Base-by-base conservation (phyloP, 2,329 filamentous ascomycete species). In the Cladosporium sphaerospermum region DNA sequence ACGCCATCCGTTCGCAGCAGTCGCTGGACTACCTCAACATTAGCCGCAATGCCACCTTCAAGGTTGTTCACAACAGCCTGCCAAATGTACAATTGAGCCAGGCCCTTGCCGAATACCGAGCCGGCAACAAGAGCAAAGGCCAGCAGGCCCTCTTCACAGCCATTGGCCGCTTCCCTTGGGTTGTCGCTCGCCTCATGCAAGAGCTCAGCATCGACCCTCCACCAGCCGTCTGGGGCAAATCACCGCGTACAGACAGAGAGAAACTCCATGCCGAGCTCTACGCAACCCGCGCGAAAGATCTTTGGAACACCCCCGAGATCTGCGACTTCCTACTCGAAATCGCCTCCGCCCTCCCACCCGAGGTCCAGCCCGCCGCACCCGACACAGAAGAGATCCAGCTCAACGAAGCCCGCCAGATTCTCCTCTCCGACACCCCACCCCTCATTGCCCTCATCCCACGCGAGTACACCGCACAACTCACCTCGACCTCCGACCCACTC, bases 271-370 rank as follows among this genome's bases (percentile, higher is more conserved):
- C 83, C 4, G 82, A 86, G 62, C 77, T 95, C 2, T 96, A 96
- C 65, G 78, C 89, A 28, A 77, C 82, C 53, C 82, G 86, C 42
- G 79, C 86, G 4, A 92, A 90, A 64, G 87, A 92, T 61, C 73
- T 95, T 3, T 96, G 91, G 91, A 90, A 90, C 65, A 89, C 84
- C 3, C 78, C 86, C 0, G 84, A 89, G 62, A 82, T 81, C 11
- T 83, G 79, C 3, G 73, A 76, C 4, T 71, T 96, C 7, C 78
- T 96, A 1, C 78, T 85, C 31, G 83, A 88, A 62, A 81, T 85
- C 13, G 85, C 84, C 42, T 80, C 81, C 56, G 78, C 78, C 9
- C 69, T 78, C 47, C 62, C 64, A 11, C 60, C 68, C 13, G 61
- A 69, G 1, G 67, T 76, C 2, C 69, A 75, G 1, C 55, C 71